Conservation (phyloP, 805 yeast genomes). For the Clavispora phyllophila region DNA sequence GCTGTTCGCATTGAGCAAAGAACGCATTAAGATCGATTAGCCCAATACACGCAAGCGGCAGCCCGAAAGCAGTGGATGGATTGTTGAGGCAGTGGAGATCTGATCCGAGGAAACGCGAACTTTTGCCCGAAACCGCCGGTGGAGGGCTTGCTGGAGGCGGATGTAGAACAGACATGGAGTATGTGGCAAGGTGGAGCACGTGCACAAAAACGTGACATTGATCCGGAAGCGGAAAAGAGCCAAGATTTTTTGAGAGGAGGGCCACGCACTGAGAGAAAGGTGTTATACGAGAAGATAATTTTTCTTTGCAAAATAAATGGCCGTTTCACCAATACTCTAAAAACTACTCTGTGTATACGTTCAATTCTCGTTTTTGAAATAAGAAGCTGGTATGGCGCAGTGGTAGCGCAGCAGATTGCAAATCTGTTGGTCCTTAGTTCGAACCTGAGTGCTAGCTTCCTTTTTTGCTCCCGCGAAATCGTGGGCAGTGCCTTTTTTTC, state of each 20-base stretch:
- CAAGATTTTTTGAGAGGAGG: too few species aligned
- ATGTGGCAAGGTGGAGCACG: background rate
- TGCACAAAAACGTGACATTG: background rate
- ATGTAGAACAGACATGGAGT: background rate
- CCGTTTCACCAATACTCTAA: too few species aligned
- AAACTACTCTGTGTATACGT: background rate
- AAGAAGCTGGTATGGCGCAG: slow-evolving; percentile 79
- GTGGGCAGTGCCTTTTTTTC: too few species aligned
- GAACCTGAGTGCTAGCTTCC: slow-evolving; percentile 84
- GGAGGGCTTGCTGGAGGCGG: background rate
- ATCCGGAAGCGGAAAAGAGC: background rate
- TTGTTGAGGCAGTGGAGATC: slow-evolving; percentile 30
- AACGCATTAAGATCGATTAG: slow-evolving; percentile 93
- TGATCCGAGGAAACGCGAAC: background rate
- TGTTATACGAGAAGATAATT: too few species aligned
- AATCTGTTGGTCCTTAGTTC: slow-evolving; percentile 98
- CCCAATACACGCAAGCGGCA: slow-evolving; percentile 74
- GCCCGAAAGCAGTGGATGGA: slow-evolving; percentile 43
- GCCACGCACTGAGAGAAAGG: too few species aligned
- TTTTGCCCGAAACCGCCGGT: background rate
- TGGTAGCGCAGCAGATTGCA: slow-evolving; percentile 99
- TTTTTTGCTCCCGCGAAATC: slow-evolving; percentile 23
- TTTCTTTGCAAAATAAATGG: too few species aligned
- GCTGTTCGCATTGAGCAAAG: slow-evolving; percentile 90
- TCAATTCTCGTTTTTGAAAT: background rate